A percentile compares a stretch with the other conserved stretches of the same genome.
These are phyloP conservation scores for Eruca vesicaria DNA, from an alignment of 441 rosid genomes.

Conservation along the genomic window DNA sequence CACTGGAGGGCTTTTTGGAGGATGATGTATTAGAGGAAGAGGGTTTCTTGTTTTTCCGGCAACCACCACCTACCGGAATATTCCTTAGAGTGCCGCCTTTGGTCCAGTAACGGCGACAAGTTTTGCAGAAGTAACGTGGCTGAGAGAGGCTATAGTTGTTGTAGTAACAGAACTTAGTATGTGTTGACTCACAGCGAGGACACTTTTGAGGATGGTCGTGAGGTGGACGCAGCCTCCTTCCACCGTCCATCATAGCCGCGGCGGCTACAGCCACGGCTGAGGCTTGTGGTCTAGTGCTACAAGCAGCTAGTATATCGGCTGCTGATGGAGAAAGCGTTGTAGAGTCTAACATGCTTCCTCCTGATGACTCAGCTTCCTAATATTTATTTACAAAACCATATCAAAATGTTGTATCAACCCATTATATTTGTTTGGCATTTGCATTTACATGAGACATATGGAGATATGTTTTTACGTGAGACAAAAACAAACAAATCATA, in stretches of 20 bases:
- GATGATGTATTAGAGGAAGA: slow-evolving; percentile 46
- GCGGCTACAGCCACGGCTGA: slow-evolving; percentile 39
- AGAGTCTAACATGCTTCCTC: slow-evolving; percentile 56
- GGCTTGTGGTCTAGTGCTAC: slow-evolving; percentile 59
- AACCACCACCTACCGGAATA: slow-evolving; percentile 98
- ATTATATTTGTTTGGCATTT: background rate
- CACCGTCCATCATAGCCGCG: slow-evolving; percentile 58
- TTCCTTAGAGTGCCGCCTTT: slow-evolving; percentile 91
- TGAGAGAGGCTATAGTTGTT: slow-evolving; percentile 96
- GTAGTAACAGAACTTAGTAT: slow-evolving; percentile 95
- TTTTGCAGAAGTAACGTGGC: slow-evolving; percentile 96
- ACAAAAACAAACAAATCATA: background rate
- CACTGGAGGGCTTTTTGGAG: slow-evolving; percentile 52
- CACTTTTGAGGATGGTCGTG: slow-evolving; percentile 86
- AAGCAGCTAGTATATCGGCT: slow-evolving; percentile 63
- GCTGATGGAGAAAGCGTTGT: slow-evolving; percentile 75
- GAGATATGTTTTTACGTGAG: background rate
- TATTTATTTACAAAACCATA: slow-evolving; percentile 4
- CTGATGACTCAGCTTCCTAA: slow-evolving; percentile 38
- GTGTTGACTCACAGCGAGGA: slow-evolving; percentile 87
- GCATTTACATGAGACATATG: background rate
- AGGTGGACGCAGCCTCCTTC: slow-evolving; percentile 74
- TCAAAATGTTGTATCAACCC: background rate
- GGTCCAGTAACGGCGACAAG: slow-evolving; percentile 97
- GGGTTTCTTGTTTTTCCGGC: slow-evolving; percentile 80